These are phyloP conservation scores for Aspergillus baeticus DNA, from an alignment of 495 filamentous ascomycete species.

Conservation along the genomic window DNA sequence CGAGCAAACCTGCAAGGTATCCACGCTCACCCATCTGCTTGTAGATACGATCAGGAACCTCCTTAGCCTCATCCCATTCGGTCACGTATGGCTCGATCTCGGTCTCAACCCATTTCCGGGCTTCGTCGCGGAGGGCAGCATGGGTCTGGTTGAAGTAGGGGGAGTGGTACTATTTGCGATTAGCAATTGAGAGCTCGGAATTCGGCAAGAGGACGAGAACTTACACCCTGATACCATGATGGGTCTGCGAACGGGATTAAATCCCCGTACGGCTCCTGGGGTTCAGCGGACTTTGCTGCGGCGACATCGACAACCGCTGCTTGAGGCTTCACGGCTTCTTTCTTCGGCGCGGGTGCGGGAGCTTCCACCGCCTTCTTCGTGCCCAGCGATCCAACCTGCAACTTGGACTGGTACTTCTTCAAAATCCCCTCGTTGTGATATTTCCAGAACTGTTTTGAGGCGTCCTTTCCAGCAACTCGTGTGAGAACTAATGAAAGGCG, in stretches of 20 bases:
- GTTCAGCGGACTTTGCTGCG: conserved; percentile 50
- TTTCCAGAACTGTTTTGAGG: conserved; percentile 99
- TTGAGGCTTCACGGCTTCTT: conserved; percentile 52
- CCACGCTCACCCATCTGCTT: conserved; percentile 92
- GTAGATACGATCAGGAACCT: conserved; percentile 84
- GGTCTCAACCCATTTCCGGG: conserved; percentile 86
- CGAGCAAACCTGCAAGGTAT: conserved; percentile 87
- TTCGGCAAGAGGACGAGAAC: no score
- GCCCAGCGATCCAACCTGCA: conserved; percentile 89
- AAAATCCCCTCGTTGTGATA: conserved; percentile 94
- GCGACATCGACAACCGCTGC: conserved; percentile 50
- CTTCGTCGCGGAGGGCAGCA: conserved; percentile 82
- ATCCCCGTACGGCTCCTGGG: conserved; percentile 81
- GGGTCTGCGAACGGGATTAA: conserved; percentile 92
- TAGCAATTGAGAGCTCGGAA: background rate
- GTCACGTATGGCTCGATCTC: conserved; percentile 89
- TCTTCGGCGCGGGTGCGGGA: conserved; percentile 47
- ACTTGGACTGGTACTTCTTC: conserved; percentile 88
- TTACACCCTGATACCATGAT: conserved; percentile 92
- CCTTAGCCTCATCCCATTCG: conserved; percentile 95
- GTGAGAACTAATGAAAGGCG: conserved; percentile 65
- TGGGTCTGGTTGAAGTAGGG: conserved; percentile 95
- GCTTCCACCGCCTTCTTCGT: conserved; percentile 66
- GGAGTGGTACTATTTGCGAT: conserved; percentile 73
- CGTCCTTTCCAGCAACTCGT: conserved; percentile 92